phyloP scores from a whole-genome alignment of 441 rosid genomes.

The Eruca vesicaria region DNA sequence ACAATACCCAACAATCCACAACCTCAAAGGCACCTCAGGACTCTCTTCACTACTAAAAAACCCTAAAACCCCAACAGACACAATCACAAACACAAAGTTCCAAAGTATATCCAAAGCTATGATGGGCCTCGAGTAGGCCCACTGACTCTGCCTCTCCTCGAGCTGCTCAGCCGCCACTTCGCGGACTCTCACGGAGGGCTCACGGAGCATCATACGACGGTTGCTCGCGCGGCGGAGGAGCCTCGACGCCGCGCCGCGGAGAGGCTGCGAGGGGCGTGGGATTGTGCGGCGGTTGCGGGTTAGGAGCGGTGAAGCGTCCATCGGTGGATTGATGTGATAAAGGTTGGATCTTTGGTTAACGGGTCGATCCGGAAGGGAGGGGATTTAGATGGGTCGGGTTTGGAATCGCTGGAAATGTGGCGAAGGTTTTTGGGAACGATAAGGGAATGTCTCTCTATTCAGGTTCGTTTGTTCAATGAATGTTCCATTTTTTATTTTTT shows the following conservation, averaged over 20 bases:
- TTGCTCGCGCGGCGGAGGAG: slow-evolving; percentile 64
- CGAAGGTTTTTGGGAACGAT: slow-evolving; percentile 10
- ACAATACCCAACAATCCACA: slow-evolving; percentile 58
- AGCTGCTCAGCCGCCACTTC: slow-evolving; percentile 75
- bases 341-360: slow-evolving; percentile 14
- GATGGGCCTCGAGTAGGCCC: slow-evolving; percentile 65
- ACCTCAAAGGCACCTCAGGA: slow-evolving; percentile 55
- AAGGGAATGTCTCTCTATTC: slow-evolving; percentile 18
- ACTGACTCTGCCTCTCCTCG: slow-evolving; percentile 61
- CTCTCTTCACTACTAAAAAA: slow-evolving; percentile 42
- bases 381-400: slow-evolving; percentile 8
- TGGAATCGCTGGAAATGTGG: slow-evolving; percentile 15
- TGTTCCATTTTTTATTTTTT: background rate
- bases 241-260: slow-evolving; percentile 58
- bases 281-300: slow-evolving; percentile 55
- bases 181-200: slow-evolving; percentile 60
- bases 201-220: slow-evolving; percentile 66
- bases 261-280: slow-evolving; percentile 53
- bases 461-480: background rate
- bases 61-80: slow-evolving; percentile 43
- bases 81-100: slow-evolving; percentile 50
- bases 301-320: slow-evolving; percentile 66
- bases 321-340: slow-evolving; percentile 33
- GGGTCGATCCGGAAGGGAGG: slow-evolving; percentile 5
- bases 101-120: slow-evolving; percentile 56